Evolutionary conservation across 805 yeast genomes (phyloP), one percentile per base, ranked within the genome.

Genomic region (Myxozyma neotropica): DNA sequence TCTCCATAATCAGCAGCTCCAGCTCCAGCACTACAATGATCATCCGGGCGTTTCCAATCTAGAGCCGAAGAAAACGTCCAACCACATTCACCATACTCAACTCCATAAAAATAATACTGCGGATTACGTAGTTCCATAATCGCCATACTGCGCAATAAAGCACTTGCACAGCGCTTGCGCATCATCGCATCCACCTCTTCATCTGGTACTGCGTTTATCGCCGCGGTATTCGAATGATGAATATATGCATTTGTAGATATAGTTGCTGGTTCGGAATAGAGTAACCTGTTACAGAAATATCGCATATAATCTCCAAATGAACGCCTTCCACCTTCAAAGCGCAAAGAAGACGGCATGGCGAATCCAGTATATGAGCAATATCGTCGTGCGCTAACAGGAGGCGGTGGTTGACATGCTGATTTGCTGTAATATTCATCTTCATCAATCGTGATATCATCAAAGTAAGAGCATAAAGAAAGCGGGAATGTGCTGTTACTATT

Each of bases 251-350:
- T 13, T 4, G 19, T 12, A 8, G 19, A 10, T 2, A 6, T 2
- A 12, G 17, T 15, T 17, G 15, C 6, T 4, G 15, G 10, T 7
- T 29, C 10, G 33, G 33, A 29, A 29, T 29, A 10, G 10, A 29
- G 6, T 27, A 42, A 21, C 17, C 19, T 19, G n/a, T 47, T 42
- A 35, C 51, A 49, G 26, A 42, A 27, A 10, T 19, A 12, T 8
- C 40, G 36, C 44, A 61, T 24, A 36, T 58, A 61, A 26, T 61
- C 65, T 8, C 63, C 48, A 35, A 61, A 61, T 19, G 65, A 33
- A n/a, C 57, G 36, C 36, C 59, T 33, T 12, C 63, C 57, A 12
- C 50, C 53, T 12, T 29, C 57, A 27, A 54, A 58, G 3, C 55
- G 43, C 39, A 61, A 36, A n/a, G 48, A 17, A 17, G 46, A 40